Conservation (phyloP, 2,329 filamentous ascomycete genomes). For the Fusarium dimerum region DNA sequence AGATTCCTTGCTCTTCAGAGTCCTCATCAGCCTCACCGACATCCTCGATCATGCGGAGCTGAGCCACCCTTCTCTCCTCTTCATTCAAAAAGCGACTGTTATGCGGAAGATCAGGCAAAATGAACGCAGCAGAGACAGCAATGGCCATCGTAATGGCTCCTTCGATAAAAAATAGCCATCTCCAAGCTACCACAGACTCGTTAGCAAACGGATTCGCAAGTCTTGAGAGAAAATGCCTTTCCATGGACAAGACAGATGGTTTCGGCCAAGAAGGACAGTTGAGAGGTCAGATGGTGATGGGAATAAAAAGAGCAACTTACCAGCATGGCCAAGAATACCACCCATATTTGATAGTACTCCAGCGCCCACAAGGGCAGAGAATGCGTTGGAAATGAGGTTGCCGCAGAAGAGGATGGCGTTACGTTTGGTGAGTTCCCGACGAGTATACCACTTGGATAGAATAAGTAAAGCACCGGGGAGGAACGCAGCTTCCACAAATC, state of each 20-base stretch:
- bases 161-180: slow-evolving; percentile 64
- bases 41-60: slow-evolving; percentile 58
- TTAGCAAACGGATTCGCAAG: too few relatives aligned
- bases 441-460: slow-evolving; percentile 68
- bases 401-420: slow-evolving; percentile 62
- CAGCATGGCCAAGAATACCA: slow-evolving; percentile 52
- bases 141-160: slow-evolving; percentile 53
- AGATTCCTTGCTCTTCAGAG: slow-evolving; percentile 47
- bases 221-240: too few relatives aligned
- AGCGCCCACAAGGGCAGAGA: slow-evolving; percentile 59
- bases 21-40: slow-evolving; percentile 58
- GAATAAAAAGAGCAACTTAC: too few relatives aligned
- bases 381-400: slow-evolving; percentile 61
- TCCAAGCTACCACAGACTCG: too few relatives aligned
- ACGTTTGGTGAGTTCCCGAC: slow-evolving; percentile 54
- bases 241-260: too few relatives aligned
- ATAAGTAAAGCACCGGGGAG: slow-evolving; percentile 64
- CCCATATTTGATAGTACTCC: slow-evolving; percentile 62
- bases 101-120: slow-evolving; percentile 56
- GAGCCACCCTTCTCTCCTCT: slow-evolving; percentile 57
- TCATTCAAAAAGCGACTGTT: slow-evolving; percentile 61
- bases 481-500: slow-evolving; percentile 65
- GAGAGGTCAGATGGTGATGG: too few relatives aligned
- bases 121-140: slow-evolving; percentile 47
- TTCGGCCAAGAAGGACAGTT: too few relatives aligned